These are phyloP conservation scores for Urochloa ruziziensis DNA, from an alignment of 176 grass and related monocot species.

Conservation along the genomic window DNA sequence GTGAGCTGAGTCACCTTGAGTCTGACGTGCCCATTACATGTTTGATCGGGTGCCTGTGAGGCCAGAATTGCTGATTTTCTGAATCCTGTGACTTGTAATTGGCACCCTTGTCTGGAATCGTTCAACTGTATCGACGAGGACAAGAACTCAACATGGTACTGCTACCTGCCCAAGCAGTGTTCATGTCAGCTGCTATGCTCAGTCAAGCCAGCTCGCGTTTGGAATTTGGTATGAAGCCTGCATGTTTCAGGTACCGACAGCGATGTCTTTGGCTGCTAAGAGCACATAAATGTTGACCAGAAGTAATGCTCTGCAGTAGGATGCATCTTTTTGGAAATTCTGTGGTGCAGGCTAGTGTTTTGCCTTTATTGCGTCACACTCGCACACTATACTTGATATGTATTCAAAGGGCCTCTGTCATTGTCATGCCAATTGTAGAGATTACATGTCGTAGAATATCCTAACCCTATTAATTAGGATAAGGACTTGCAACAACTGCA, in stretches of 20 bases:
- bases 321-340: background rate
- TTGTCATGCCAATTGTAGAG: slow-evolving; percentile 18
- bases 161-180: background rate
- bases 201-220: background rate
- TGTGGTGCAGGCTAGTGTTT: background rate
- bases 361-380: background rate
- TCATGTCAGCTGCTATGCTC: background rate
- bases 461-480: background rate
- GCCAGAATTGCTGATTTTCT: background rate
- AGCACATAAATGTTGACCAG: background rate
- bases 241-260: background rate
- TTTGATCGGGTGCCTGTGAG: background rate
- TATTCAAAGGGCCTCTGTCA: slow-evolving; percentile 2
- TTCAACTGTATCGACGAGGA: background rate
- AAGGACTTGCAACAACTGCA: slow-evolving; percentile 28
- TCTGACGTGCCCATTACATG: slow-evolving; percentile 1
- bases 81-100: background rate
- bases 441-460: slow-evolving; percentile 7
- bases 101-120: background rate
- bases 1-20: background rate
- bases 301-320: background rate
- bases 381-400: background rate
- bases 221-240: slow-evolving; percentile 2
- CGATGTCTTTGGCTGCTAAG: background rate
- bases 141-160: background rate